Evolutionary conservation across 768 basidiomycete genomes (phyloP), one percentile per base, ranked within the genome.

Genomic region (Grammothele lineata): DNA sequence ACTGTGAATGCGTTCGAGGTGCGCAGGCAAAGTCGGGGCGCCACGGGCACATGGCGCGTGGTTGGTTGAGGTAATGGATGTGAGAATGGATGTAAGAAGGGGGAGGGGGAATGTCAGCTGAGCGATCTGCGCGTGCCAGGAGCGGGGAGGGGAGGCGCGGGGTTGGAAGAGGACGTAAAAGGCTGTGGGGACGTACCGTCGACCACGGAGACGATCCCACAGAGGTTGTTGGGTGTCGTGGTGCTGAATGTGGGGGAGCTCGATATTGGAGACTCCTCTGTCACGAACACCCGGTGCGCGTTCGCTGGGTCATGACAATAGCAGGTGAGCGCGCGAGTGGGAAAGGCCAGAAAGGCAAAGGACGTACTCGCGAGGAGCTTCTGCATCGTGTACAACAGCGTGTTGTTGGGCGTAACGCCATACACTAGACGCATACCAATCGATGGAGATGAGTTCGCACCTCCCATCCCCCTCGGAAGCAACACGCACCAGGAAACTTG

Each of bases 341-440:
- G 8, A 30, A 8, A 36, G 37, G 32, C 34, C 8, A 22, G 10
- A 19, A n/a, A n/a, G 6, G 9, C 19, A 35, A 30, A 38, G 25
- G 19, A 73, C 85, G 53, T 58, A 91, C 88, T 92, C 2, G 89
- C 87, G 19, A 92, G 75, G 8, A 91, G 70, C 61, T 91, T 92
- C 65, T 90, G 78, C 45, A 89, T 81, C 1, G 86, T 81, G 62
- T 82, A 87, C 11, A 74, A 72, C 4, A 91, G 71, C 6, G 78
- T 73, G 56, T 73, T 85, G 36, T 73, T 77, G 0, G 83, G 77
- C 24, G 76, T 71, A 18, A 90, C 84, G 40, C 85, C 86, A 62
- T 89, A 92, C 0, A 89, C 89, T 86, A n/a, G n/a, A n/a, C n/a
- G n/a, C n/a, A n/a, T n/a, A n/a, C n/a, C n/a, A n/a, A n/a, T n/a